Base-by-base conservation (phyloP, 371 early-diverging fungal genomes). In the Umbelopsis sp. region DNA sequence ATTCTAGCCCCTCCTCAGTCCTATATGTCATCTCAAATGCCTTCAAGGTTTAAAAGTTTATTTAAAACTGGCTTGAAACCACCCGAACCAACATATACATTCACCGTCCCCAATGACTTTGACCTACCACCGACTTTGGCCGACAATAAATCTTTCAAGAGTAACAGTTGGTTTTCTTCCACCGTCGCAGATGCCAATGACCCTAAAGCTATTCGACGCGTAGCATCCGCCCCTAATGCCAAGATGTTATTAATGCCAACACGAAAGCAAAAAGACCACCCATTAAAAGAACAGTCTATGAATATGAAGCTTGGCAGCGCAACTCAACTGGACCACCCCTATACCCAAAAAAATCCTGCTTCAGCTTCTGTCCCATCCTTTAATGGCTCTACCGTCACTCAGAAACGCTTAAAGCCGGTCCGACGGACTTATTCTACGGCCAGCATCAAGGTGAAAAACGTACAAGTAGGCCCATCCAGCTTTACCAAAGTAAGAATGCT, bases 401-500 rank as follows among this genome's bases (percentile, higher is more conserved):
- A 35, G 70, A 69, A 74, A 64, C 72, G 65, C 69, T 53, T 32
- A 38, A 44, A 66, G 72, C 7, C 65, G 64, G 38, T 41, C 35
- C 66, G 81, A 35, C 79, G 93, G 50, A 90, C 89, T 11, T 92
- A 93, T 74, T 90, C 91, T 16, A 86, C 90, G 68, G 89, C 86
- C 72, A 91, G 92, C 65, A 88, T 94, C 76, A 90, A 88, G 74
- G 83, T 93, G 29, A 89, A 89, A 65, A 84, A 90, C 25, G 86
- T 91, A 14, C 86, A 92, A 69, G 96, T 96, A 1, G 87, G 89
- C 7, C 96, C 97, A 3, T 89, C 83, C 62, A 87, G 91, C 72
- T 97, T 96, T 77, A 83, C 78, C 44, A 95, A 95, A 72, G 78
- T 93, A 50, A 80, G 88, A 74, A 76, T 97, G 73, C 86, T 97